Percentiles rank a stretch among this genome's conserved stretches.
phyloP scores from a whole-genome alignment of 352 stramenopile genomes.

The Pythium plurisporium region DNA sequence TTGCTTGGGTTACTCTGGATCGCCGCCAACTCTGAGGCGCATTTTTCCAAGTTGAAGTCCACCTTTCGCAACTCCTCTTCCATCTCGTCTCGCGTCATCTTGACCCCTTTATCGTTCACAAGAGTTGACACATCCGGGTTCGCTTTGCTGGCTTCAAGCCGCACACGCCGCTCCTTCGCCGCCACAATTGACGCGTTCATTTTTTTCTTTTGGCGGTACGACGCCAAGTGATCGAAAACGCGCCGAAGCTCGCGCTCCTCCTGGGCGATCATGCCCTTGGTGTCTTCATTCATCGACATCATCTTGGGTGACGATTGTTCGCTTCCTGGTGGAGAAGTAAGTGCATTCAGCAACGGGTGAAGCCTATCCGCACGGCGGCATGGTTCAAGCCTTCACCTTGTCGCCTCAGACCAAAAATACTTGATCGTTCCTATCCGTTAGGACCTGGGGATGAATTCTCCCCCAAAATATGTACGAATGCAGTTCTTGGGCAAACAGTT shows the following conservation, averaged over 20 bases:
- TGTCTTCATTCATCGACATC: constrained; percentile 71
- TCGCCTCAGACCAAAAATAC: constrained; percentile 3
- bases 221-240: constrained; percentile 93
- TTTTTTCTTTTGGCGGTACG: constrained; percentile 87
- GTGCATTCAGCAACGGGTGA: too few relatives aligned
- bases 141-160: constrained; percentile 51
- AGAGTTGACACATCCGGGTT: constrained; percentile 73
- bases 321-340: neutral
- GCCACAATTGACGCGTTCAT: constrained; percentile 34
- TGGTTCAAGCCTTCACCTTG: too few relatives aligned
- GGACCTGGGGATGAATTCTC: too few relatives aligned
- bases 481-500: too few relatives aligned
- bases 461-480: too few relatives aligned
- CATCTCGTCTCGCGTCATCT: constrained; percentile 78
- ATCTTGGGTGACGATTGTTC: constrained; percentile 19
- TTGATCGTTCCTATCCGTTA: too few relatives aligned
- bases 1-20: constrained; percentile 56
- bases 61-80: constrained; percentile 69
- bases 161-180: constrained; percentile 52
- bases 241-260: constrained; percentile 93
- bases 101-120: constrained; percentile 70
- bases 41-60: constrained; percentile 53
- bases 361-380: too few relatives aligned
- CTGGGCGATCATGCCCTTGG: constrained; percentile 89
- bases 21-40: constrained; percentile 36